Base-by-base conservation (phyloP, 2,329 filamentous ascomycete species). In the Massarina eburnea region DNA sequence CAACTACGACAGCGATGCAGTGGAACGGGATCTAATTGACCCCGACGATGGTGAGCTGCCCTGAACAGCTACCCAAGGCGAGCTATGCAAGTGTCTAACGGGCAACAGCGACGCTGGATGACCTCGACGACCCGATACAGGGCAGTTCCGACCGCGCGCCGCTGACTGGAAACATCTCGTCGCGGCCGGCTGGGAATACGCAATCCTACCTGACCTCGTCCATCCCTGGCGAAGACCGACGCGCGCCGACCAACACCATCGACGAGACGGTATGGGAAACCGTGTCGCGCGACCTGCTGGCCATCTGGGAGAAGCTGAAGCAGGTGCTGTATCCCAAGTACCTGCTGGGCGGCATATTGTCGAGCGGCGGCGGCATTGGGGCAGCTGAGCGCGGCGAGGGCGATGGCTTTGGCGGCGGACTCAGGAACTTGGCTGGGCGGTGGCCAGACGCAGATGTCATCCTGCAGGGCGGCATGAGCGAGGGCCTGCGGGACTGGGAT, bases 231-330 rank as follows among this genome's bases (percentile, higher is more conserved):
- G 92, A 97, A 72, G 94, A 99, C 75, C 88, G 94, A 43, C 82
- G 87, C 53, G 91, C 94, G 14, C 83, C 91, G 7, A 84, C 86
- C 56, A 95, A 95, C 74, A 99, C 94, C 36, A 95, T 99, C 70
- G 94, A 99, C 71, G 94, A 99, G 75, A 86, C 85, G 1, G 94
- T 99, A 32, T 99, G 94, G 94, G 89, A 92, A 34, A 99, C 94
- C n/a, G 78, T 99, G 49, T 89, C 88, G 41, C 86, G 94, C 57
- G 94, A 99, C 71, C 76, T 99, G 55, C 74, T 92, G 7, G 94
- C 91, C 20, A 90, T 97, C 27, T 97, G 94, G 92, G 88, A 89
- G 74, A 99, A 99, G 80, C 90, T 99, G 85, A 86, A 89, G 71
- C 92, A 96, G 77, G 94, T 99, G 30, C 82, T 99, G 49, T 99